Base-by-base conservation (phyloP, 108 stramenopile genomes). In the Aureococcus anophagefferens region DNA sequence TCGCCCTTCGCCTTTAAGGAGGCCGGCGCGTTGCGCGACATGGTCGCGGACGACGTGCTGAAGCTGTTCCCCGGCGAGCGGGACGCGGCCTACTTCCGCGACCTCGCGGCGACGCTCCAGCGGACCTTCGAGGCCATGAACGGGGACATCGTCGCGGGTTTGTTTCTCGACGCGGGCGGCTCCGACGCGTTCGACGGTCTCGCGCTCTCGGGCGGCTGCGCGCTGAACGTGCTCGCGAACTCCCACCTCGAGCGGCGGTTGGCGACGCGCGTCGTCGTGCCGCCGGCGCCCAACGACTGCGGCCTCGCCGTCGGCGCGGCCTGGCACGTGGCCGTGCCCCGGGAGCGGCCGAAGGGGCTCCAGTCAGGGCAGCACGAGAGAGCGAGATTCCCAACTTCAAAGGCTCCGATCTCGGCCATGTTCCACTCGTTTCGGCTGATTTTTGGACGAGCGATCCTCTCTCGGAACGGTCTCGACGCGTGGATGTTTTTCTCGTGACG, bases 211-310 rank as follows among this genome's bases (percentile, higher is more conserved):
- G 66, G 66, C 66, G 66, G 66, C 66, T 67, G 66, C 35, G 66
- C 66, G 66, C 66, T 67, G 7, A 67, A 67, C 35, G 66, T 67
- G 25, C 35, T 67, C n/a, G 36, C 35, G 35, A 67, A 67, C 35
- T 25, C 66, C 5, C 9, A 25, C 35, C n/a, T 67, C 7, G 31
- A 36, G 35, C 25, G 66, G 35, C 7, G 21, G 3, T 67, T 67
- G 16, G 66, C 31, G 25, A 1, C 35, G 14, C 15, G 14, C n/a
- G 66, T 67, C 14, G 13, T 13, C 35, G 36, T 40, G 31, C 66
- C 66, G 11, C 31, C 66, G 34, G 36, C 35, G 7, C 66, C 66
- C 7, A n/a, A n/a, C 35, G 66, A 67, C 35, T 14, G 36, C 34
- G 66, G 66, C 7, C 25, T 67, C 7, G 29, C 28, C 66, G 66